These are phyloP conservation scores for Hypoxylon perforatum DNA, from an alignment of 495 filamentous ascomycete species.

Conservation along the genomic window DNA sequence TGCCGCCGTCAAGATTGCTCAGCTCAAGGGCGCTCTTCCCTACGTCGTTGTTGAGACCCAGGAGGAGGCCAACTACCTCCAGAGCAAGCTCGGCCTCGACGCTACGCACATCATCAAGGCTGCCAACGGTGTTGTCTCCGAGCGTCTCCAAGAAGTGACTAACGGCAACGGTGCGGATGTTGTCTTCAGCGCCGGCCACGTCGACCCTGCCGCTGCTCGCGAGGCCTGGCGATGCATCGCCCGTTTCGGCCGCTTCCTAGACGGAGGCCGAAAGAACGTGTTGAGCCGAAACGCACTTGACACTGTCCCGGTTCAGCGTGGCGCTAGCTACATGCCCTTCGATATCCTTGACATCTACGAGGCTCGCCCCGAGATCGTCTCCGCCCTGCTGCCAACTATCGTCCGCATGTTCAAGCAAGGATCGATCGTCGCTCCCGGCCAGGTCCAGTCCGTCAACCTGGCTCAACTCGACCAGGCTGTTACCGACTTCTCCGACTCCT, in stretches of 20 bases:
- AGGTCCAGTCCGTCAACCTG: constrained; percentile 14
- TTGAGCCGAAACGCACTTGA: constrained; percentile 25
- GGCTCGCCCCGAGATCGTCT: constrained; percentile 10
- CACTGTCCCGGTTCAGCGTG: constrained; percentile 28
- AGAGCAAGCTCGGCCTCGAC: constrained; percentile 48
- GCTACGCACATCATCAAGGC: constrained; percentile 52
- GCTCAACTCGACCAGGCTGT: constrained; percentile 23
- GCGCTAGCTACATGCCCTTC: constrained; percentile 34
- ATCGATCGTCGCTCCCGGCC: constrained; percentile 5
- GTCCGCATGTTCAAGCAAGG: constrained; percentile 7
- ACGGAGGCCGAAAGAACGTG: constrained; percentile 62
- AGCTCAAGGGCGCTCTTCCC: constrained; percentile 52
- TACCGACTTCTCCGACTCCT: constrained; percentile 24
- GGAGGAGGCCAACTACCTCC: constrained; percentile 48
- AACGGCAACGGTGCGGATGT: constrained; percentile 44
- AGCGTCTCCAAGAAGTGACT: constrained; percentile 26
- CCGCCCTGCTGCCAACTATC: constrained; percentile 9
- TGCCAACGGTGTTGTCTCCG: constrained; percentile 38
- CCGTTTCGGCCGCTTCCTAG: constrained; percentile 63
- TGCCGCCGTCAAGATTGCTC: constrained; percentile 54
- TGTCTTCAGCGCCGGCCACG: constrained; percentile 41
- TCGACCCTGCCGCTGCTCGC: constrained; percentile 26
- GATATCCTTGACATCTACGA: constrained; percentile 36
- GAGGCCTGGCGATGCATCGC: constrained; percentile 54
- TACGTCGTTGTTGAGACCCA: constrained; percentile 53